A percentile compares a stretch with the other conserved stretches of the same genome.
These are phyloP conservation scores for Panicum miliaceum DNA, from an alignment of 176 grass and related monocot genomes.

Conservation along the genomic window DNA sequence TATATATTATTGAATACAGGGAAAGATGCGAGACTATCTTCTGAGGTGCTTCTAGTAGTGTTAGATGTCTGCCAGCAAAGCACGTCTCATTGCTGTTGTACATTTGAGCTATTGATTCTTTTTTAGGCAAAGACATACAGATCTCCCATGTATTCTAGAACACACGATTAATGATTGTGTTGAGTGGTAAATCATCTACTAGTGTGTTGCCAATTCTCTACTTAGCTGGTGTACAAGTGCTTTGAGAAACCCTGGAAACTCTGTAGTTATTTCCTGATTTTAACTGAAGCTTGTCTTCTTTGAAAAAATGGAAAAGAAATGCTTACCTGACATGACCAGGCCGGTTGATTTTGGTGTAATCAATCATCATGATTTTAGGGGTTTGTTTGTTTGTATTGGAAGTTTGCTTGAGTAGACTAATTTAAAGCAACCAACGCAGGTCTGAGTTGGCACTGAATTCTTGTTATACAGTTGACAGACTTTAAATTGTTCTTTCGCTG, in stretches of 20 bases:
- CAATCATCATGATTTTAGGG: background rate
- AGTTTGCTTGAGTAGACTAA: background rate
- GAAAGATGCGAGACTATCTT: background rate
- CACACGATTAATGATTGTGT: background rate
- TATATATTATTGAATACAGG: background rate
- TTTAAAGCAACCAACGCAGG: background rate
- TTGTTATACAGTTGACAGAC: background rate
- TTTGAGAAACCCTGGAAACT: background rate
- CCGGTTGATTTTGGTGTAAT: background rate
- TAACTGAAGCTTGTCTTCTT: background rate
- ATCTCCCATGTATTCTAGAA: background rate
- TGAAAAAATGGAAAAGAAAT: background rate
- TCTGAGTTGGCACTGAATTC: conserved; percentile 18
- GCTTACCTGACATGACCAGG: background rate
- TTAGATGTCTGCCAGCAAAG: background rate
- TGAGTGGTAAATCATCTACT: background rate
- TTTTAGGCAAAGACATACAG: background rate
- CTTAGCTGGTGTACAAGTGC: background rate
- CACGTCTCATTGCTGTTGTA: background rate
- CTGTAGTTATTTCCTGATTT: background rate
- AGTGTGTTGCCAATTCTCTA: background rate
- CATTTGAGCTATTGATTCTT: background rate
- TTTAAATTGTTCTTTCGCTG: background rate
- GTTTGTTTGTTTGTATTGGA: background rate
- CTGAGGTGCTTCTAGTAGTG: background rate